Base-by-base conservation (phyloP, 2,329 filamentous ascomycete genomes). In the Xylaria sp. region DNA sequence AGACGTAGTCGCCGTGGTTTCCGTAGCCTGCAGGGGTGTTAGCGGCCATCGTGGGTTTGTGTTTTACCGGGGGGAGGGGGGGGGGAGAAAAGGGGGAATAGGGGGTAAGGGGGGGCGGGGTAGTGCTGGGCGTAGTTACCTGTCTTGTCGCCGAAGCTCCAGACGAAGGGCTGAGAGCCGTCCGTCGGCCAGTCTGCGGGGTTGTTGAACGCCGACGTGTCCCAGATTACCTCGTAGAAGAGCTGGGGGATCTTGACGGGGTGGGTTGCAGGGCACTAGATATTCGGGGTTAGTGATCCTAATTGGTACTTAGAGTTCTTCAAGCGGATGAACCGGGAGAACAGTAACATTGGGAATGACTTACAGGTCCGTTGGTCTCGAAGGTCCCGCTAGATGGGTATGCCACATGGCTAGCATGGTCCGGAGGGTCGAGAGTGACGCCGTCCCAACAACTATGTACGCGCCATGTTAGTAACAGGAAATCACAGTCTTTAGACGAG, bases 161-260 rank as follows among this genome's bases (percentile, higher is more conserved):
- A 71, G 4, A 71, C 68, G 54, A 74, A 75, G 1, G 74, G 74
- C 63, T 78, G 75, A 18, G 76, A 76, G 10, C 75, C 75, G 48
- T 78, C 76, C 33, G 66, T 63, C 0, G 76, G 75, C 76, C 76
- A 78, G 10, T 75, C 70, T 0, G 68, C 57, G 36, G 66, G 58
- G 62, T 77, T 69, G 66, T 77, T 78, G 52, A 76, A 78, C 3
- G 68, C 65, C 2, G 72, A 66, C 9, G 76, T 77, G 58, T 83
- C 79, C 82, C 84, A 90, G 71, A 88, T 84, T 69, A 88, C 84
- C 78, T 90, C 88, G 73, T 83, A 88, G 81, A 91, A 90, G 67
- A 91, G 81, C 31, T 88, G 88, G 23, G 88, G 82, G 8, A 89
- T 79, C 68, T 86, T 87, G 12, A 84, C 82, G 0, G 86, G 87